Conservation (phyloP, 495 filamentous ascomycete genomes). For the Xylaria sp. region DNA sequence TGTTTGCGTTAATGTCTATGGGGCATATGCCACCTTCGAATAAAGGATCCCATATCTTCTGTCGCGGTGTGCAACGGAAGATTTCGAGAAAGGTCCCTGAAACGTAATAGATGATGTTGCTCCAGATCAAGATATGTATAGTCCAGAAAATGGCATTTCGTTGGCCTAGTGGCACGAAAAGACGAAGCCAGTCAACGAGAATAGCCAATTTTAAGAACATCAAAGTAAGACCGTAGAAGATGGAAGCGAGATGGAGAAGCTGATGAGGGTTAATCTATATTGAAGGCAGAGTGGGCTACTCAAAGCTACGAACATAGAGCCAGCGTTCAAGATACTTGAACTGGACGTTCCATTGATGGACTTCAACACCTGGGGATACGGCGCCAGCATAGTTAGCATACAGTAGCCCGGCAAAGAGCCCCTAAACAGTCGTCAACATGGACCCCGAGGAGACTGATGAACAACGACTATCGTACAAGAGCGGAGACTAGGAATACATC, state of each 20-base stretch:
- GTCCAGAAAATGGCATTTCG: slow-evolving; percentile 39
- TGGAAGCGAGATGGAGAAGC: slow-evolving; percentile 6
- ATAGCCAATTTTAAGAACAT: slow-evolving; percentile 34
- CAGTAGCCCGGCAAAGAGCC: no score
- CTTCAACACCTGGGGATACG: not conserved
- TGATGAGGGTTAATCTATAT: no score
- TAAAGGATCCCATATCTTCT: slow-evolving; percentile 14
- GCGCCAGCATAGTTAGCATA: no score
- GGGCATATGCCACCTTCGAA: not conserved
- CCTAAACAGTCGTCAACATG: no score
- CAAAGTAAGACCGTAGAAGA: slow-evolving; percentile 33
- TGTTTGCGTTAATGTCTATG: slow-evolving; percentile 9
- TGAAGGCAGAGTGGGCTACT: no score
- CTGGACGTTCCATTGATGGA: not conserved
- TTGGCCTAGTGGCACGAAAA: slow-evolving; percentile 29
- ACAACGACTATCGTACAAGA: no score
- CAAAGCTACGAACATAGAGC: no score
- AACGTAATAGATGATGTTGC: slow-evolving; percentile 36
- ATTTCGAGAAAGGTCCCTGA: slow-evolving; percentile 34
- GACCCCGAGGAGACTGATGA: no score
- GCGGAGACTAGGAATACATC: not conserved
- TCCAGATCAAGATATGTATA: slow-evolving; percentile 37
- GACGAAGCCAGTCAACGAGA: slow-evolving; percentile 32
- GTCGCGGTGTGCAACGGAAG: slow-evolving; percentile 28
- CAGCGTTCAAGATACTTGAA: not conserved